Conservation (phyloP, 1,284 basidiomycete genomes). For the Calocybe gambosa region DNA sequence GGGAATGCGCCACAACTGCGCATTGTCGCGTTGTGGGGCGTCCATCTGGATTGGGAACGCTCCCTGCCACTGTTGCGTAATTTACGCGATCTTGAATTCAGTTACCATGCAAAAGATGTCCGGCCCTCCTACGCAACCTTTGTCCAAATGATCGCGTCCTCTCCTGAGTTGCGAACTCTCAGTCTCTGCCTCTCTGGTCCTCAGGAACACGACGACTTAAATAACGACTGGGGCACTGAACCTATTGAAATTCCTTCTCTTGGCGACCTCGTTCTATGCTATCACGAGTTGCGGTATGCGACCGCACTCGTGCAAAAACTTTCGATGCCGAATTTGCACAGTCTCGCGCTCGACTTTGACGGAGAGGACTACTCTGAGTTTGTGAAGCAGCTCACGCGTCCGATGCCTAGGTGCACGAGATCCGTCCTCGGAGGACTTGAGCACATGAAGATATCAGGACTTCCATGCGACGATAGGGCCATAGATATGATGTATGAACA, state of each 20-base stretch:
- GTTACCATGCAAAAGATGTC: conserved; percentile 51
- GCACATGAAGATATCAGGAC: conserved; percentile 40
- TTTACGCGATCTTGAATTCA: conserved; percentile 47
- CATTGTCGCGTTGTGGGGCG: conserved; percentile 50
- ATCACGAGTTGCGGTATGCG: conserved; percentile 38
- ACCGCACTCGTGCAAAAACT: conserved; percentile 42
- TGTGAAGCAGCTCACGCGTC: conserved; percentile 32
- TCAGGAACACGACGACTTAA: conserved; percentile 25
- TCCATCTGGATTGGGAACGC: conserved; percentile 56
- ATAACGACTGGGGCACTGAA: conserved; percentile 24
- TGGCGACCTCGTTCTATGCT: conserved; percentile 41
- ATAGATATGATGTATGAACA: conserved; percentile 36
- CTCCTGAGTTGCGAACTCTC: conserved; percentile 43
- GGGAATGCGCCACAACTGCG: conserved; percentile 48
- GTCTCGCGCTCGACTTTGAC: conserved; percentile 48
- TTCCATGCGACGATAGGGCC: conserved; percentile 33
- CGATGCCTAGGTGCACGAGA: conserved; percentile 27
- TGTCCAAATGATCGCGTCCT: conserved; percentile 37
- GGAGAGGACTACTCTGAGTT: conserved; percentile 43
- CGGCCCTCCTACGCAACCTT: conserved; percentile 50
- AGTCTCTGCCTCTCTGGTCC: conserved; percentile 50
- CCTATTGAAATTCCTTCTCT: conserved; percentile 42
- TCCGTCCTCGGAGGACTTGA: conserved; percentile 40
- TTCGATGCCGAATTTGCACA: conserved; percentile 39
- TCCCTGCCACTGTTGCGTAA: conserved; percentile 33